phyloP scores from a whole-genome alignment of 192 early-diverging fungal genomes.

The Coemansia sp. region DNA sequence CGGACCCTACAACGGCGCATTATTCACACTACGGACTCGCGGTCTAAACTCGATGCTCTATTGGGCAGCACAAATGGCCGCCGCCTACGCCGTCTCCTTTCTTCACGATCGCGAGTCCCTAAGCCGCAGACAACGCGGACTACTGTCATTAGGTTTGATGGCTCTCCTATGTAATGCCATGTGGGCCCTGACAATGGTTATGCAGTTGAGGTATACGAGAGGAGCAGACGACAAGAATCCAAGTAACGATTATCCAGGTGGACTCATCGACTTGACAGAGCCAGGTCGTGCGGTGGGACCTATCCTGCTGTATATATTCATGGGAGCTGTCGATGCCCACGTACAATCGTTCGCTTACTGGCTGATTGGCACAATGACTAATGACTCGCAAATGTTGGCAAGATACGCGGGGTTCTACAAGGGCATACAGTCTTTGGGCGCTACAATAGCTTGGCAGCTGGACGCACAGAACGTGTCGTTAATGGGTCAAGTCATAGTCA shows the following conservation, averaged over 20 bases:
- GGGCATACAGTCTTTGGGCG: slow-evolving; percentile 75
- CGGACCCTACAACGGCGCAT: slow-evolving; percentile 64
- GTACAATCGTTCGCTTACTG: slow-evolving; percentile 79
- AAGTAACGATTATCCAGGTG: slow-evolving; percentile 33
- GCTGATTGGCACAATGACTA: slow-evolving; percentile 81
- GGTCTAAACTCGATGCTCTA: slow-evolving; percentile 76
- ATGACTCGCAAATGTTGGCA: slow-evolving; percentile 68
- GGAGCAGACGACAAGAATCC: not conserved
- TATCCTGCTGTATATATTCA: slow-evolving; percentile 69
- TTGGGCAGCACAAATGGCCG: slow-evolving; percentile 79
- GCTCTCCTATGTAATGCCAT: slow-evolving; percentile 21
- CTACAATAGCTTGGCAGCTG: slow-evolving; percentile 70
- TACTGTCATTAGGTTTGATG: slow-evolving; percentile 10
- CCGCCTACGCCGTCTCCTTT: slow-evolving; percentile 64
- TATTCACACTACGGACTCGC: slow-evolving; percentile 73
- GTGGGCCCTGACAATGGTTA: slow-evolving; percentile 60
- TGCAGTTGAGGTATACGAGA: slow-evolving; percentile 61
- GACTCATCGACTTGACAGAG: slow-evolving; percentile 58
- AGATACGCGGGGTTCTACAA: slow-evolving; percentile 86
- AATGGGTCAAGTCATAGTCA: slow-evolving; percentile 55
- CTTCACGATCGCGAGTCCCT: slow-evolving; percentile 26
- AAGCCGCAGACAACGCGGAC: slow-evolving; percentile 27
- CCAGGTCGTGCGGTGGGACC: slow-evolving; percentile 59
- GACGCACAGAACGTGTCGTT: slow-evolving; percentile 57
- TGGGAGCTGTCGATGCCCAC: slow-evolving; percentile 75